Percentiles rank a stretch among this genome's conserved stretches.
Evolutionary conservation across 1,284 basidiomycete genomes (phyloP).

Genomic region (Puccinia novopanici): DNA sequence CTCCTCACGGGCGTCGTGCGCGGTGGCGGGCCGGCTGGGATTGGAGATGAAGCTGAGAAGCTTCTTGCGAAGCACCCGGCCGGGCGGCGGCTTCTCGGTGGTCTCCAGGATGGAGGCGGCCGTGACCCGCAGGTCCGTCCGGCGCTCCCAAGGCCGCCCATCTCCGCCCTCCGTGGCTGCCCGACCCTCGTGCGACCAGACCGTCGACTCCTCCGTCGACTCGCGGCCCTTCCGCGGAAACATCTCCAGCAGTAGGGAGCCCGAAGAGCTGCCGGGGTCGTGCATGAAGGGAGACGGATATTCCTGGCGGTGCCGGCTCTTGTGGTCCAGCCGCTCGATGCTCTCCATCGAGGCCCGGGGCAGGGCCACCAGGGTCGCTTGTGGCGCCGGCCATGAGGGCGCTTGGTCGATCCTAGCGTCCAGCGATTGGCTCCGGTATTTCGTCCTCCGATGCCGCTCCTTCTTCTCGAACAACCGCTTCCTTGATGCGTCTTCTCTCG

Average conservation of each 20-base stretch:
- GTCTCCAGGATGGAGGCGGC: constrained; percentile 4
- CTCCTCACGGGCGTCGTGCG: constrained; percentile 14
- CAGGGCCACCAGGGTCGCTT: background rate
- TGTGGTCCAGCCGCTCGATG: background rate
- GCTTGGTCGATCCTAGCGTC: background rate
- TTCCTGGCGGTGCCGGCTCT: background rate
- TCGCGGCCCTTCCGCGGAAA: background rate
- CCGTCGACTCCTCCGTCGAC: too few relatives aligned
- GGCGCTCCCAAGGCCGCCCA: background rate
- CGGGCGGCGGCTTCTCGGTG: constrained; percentile 5
- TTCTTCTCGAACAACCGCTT: background rate
- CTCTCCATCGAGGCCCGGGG: background rate
- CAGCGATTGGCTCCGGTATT: background rate
- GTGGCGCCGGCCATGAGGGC: background rate
- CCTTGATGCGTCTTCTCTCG: background rate
- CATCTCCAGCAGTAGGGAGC: constrained; percentile 17
- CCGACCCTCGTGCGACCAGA: too few relatives aligned
- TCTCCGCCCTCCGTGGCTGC: too few relatives aligned
- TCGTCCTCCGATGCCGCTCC: constrained; percentile 1
- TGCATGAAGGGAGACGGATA: constrained; percentile 23
- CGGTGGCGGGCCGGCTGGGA: background rate
- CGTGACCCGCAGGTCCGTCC: constrained; percentile 4
- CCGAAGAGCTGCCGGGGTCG: background rate
- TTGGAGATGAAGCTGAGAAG: constrained; percentile 20
- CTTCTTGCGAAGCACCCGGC: constrained; percentile 6